Percentiles rank a stretch among this genome's conserved stretches.
phyloP scores from a whole-genome alignment of 768 basidiomycete species.

The Coprinopsis strossmayeri region DNA sequence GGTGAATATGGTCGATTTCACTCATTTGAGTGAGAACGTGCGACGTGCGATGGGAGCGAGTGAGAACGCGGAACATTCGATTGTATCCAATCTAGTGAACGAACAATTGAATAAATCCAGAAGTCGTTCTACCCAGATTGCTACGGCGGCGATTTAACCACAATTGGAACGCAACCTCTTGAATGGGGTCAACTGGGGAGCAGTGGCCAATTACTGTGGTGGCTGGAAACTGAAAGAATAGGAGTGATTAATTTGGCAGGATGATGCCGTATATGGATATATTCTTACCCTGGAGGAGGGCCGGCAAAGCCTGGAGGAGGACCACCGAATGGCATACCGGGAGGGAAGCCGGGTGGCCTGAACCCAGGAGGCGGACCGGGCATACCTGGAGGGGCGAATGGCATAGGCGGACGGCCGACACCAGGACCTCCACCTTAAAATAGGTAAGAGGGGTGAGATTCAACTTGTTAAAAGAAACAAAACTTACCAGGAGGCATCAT shows the following conservation, averaged over 20 bases:
- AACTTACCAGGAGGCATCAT: slow-evolving; percentile 82
- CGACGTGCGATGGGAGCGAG: not conserved
- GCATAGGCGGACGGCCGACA: slow-evolving; percentile 64
- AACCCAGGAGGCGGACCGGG: slow-evolving; percentile 83
- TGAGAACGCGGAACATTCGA: not conserved
- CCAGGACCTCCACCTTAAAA: slow-evolving; percentile 51
- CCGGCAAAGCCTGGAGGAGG: slow-evolving; percentile 76
- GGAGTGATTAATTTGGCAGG: slow-evolving; percentile 13
- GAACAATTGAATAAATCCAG: not conserved
- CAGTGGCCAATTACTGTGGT: slow-evolving; percentile 26
- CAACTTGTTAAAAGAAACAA: not conserved
- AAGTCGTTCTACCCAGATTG: not conserved
- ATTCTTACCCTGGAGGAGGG: slow-evolving; percentile 75
- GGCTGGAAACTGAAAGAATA: slow-evolving; percentile 39
- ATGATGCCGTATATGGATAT: not conserved
- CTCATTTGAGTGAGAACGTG: not conserved
- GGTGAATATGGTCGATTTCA: not conserved
- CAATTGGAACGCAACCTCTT: not conserved
- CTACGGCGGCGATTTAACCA: not conserved
- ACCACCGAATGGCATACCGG: slow-evolving; percentile 61
- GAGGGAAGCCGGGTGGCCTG: slow-evolving; percentile 78
- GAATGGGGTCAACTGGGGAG: slow-evolving; percentile 8
- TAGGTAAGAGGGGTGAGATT: slow-evolving; percentile 6
- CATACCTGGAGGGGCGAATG: slow-evolving; percentile 70
- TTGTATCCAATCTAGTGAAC: not conserved